Evolutionary conservation across 352 stramenopile species (phyloP).

Genomic region (Phytophthora crassamura): DNA sequence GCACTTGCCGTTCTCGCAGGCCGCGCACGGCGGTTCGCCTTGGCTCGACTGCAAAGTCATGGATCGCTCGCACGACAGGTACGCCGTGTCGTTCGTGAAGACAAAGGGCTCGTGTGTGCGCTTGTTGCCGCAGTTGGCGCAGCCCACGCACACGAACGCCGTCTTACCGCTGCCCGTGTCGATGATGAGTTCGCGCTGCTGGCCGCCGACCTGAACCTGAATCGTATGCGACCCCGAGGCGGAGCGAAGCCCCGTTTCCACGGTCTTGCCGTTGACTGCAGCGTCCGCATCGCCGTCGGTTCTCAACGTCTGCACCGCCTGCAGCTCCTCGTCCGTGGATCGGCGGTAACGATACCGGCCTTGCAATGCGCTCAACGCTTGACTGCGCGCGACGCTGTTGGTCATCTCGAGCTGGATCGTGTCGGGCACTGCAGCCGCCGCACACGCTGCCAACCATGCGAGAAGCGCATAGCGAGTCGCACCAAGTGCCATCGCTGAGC

Average conservation of each 20-base stretch:
- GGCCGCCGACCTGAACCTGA: conserved; percentile 63
- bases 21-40: conserved; percentile 23
- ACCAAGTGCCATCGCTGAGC: conserved; percentile 14
- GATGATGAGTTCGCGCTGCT: conserved; percentile 92
- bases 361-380: conserved; percentile 22
- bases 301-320: conserved; percentile 5
- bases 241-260: conserved; percentile 51
- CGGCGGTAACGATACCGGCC: conserved; percentile 24
- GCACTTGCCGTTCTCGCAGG: conserved; percentile 79
- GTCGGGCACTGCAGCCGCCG: conserved; percentile 13
- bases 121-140: conserved; percentile 83
- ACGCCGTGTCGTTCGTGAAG: conserved; percentile 55
- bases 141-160: conserved; percentile 95
- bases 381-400: conserved; percentile 27
- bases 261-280: conserved; percentile 3
- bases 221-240: conserved; percentile 82
- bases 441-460: conserved; percentile 8
- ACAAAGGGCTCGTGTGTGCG: conserved; percentile 86
- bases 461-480: conserved; percentile 23
- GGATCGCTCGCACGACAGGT: conserved; percentile 54
- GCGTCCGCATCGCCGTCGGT: conserved; percentile 4
- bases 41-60: conserved; percentile 23
- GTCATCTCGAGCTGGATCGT: conserved; percentile 58
- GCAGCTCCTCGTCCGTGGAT: conserved; percentile 15
- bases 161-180: conserved; percentile 97